phyloP scores from a whole-genome alignment of 1,284 basidiomycete genomes.

The Boletellus sp. region DNA sequence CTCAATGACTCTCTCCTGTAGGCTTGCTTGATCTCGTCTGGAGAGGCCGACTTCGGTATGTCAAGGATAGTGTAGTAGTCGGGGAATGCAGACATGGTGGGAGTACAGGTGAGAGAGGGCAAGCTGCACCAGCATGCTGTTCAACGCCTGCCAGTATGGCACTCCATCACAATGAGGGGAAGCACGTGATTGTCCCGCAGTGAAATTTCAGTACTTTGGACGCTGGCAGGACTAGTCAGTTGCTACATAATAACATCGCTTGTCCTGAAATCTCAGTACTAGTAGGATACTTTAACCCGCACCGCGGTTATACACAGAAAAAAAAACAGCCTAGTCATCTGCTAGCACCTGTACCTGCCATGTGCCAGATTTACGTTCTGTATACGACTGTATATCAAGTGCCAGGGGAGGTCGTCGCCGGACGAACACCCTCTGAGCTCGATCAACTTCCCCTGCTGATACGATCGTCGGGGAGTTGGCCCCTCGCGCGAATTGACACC shows the following conservation, averaged over 20 bases:
- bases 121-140: slow-evolving; percentile 10
- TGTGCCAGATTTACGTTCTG: slow-evolving; percentile 5
- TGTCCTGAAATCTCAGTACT: too few species aligned
- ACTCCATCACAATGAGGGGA: slow-evolving; percentile 1
- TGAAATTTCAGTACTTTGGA: too few species aligned
- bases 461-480: slow-evolving; percentile 36
- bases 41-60: slow-evolving; percentile 55
- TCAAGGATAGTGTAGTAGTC: slow-evolving; percentile 73
- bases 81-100: slow-evolving; percentile 60
- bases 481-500: slow-evolving; percentile 25
- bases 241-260: too few species aligned
- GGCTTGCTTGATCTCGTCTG: slow-evolving; percentile 74
- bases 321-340: slow-evolving; percentile 15
- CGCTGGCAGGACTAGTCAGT: too few species aligned
- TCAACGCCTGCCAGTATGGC: slow-evolving; percentile 1
- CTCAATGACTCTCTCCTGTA: slow-evolving; percentile 82
- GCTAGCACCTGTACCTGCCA: slow-evolving; percentile 18
- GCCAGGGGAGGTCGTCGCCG: slow-evolving; percentile 46
- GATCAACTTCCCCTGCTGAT: slow-evolving; percentile 25
- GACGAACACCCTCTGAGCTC: slow-evolving; percentile 39
- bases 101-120: slow-evolving; percentile 7
- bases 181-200: slow-evolving; percentile 20
- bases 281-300: slow-evolving; percentile 3
- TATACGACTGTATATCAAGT: slow-evolving; percentile 18
- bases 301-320: neutral